Evolutionary conservation across 495 filamentous ascomycete species (phyloP), one percentile per base, ranked within the genome.

Genomic region (Penicillium canescens): DNA sequence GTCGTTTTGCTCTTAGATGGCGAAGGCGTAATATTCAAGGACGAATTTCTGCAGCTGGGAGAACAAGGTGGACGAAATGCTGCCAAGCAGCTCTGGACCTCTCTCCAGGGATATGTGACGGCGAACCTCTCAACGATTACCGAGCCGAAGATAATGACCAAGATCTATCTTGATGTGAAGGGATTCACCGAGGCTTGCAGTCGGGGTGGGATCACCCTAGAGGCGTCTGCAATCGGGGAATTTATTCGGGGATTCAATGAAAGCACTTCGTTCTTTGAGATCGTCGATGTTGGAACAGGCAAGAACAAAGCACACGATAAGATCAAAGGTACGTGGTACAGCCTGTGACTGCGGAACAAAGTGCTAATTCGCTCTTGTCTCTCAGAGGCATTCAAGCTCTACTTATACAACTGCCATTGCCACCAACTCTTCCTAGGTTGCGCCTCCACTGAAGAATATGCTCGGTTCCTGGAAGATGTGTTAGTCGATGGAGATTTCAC

Each of bases 351-450:
- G 21, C 35, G 21, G 26, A 46, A 49, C 50, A 52, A 35, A 50
- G 49, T 46, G 43, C 51, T 50, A 36, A 46, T 28, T 53, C 50
- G 38, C 23, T 54, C 13, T 11, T 43, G 33, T 42, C 39, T 31
- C 51, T 12, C 71, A 92, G 91, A 91, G 75, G 83, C 72, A 57
- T 90, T 80, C 75, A 84, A 82, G 81, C 66, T 85, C 23, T 75
- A 84, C 67, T 62, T 85, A 42, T 77, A 83, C 71, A 81, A 92
- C 60, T 81, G 77, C 61, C 88, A 91, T 66, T 95, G 91, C 70
- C 88, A 87, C 59, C 89, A 92, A 54, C 85, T 95, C 38, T 72
- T 92, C 42, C 74, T 96, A 40, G 91, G 90, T 11, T 86, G 90
- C 55, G 88, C 87, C 18, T 86, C 90, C 54, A 87, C 92, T 67